phyloP scores from a whole-genome alignment of 768 basidiomycete genomes.

The Dendrothele bispora region DNA sequence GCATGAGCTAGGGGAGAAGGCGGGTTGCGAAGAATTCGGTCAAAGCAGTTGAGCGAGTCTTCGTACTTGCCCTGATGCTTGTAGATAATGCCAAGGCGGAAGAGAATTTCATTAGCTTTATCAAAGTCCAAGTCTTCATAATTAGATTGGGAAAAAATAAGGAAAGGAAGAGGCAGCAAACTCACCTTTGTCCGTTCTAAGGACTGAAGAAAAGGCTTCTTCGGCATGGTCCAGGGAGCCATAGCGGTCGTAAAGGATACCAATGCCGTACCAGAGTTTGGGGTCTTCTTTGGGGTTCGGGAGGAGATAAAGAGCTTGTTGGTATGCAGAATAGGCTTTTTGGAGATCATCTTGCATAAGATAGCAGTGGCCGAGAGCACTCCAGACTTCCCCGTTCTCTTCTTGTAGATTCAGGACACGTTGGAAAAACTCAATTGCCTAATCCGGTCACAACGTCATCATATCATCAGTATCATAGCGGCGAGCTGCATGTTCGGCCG shows the following conservation, averaged over 20 bases:
- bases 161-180: constrained; percentile 18
- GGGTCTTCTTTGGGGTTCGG: constrained; percentile 99
- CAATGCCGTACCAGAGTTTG: constrained; percentile 99
- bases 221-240: constrained; percentile 98
- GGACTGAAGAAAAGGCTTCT: constrained; percentile 95
- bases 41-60: constrained; percentile 89
- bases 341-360: constrained; percentile 99
- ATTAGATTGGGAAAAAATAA: constrained; percentile 19
- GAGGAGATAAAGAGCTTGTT: constrained; percentile 94
- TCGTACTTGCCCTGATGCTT: constrained; percentile 96
- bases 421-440: constrained; percentile 97
- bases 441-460: constrained; percentile 49
- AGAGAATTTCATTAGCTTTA: constrained; percentile 98
- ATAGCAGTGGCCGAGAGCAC: constrained; percentile 94
- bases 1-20: constrained; percentile 94
- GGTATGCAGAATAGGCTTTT: constrained; percentile 97
- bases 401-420: constrained; percentile 87
- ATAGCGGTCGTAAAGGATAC: constrained; percentile 97
- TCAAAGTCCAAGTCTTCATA: constrained; percentile 78
- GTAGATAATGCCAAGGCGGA: constrained; percentile 98
- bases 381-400: constrained; percentile 99
- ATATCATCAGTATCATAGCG: constrained; percentile 68
- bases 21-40: constrained; percentile 93
- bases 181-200: constrained; percentile 95
- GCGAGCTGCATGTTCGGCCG: constrained; percentile 44